phyloP scores from a whole-genome alignment of 1,284 basidiomycete genomes.

The Irpex lacteus region DNA sequence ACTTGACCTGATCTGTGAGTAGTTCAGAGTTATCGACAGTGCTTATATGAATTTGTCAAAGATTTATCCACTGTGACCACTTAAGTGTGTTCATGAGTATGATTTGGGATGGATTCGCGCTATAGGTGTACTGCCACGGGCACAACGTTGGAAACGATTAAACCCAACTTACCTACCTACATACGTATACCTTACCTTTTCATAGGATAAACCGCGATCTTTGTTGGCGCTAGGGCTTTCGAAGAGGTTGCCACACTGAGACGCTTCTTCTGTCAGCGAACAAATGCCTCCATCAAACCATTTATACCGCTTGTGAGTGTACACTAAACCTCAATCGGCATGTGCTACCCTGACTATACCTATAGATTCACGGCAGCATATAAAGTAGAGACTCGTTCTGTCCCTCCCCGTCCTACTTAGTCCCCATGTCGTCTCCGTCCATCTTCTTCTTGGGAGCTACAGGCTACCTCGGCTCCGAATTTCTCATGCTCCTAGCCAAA shows the following conservation, averaged over 20 bases:
- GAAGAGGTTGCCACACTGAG: too few relatives aligned
- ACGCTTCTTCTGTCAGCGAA: neutral
- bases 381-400: neutral
- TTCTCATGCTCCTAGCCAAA: slow-evolving; percentile 31
- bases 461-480: slow-evolving; percentile 41
- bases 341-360: neutral
- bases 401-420: neutral
- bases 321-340: neutral
- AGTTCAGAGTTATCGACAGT: neutral
- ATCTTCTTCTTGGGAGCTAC: slow-evolving; percentile 44
- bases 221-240: too few relatives aligned
- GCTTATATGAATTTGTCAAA: neutral
- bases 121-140: too few relatives aligned
- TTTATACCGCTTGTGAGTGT: neutral
- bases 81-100: neutral
- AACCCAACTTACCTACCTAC: too few relatives aligned
- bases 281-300: neutral
- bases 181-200: too few relatives aligned
- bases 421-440: slow-evolving; percentile 16
- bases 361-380: neutral
- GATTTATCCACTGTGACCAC: neutral
- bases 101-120: too few relatives aligned
- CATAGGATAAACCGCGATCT: too few relatives aligned
- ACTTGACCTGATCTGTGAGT: neutral
- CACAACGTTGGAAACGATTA: too few relatives aligned